Evolutionary conservation across 208 protist species (phyloP).

Genomic region (Leishmania tarentolae): DNA sequence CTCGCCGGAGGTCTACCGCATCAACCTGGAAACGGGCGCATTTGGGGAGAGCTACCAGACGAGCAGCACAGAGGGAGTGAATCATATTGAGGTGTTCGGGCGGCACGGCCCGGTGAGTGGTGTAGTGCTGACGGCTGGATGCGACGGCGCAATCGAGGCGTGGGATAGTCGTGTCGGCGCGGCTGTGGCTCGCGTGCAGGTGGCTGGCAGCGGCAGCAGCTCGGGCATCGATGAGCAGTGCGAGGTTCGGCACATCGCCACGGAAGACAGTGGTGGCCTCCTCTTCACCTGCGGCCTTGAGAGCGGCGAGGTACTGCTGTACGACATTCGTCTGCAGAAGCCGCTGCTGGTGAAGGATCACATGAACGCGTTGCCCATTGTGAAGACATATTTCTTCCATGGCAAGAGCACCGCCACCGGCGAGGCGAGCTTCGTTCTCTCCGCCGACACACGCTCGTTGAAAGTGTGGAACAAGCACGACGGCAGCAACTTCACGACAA

Average conservation of each 20-base stretch:
- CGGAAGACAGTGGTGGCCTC: conserved; percentile 74
- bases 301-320: conserved; percentile 82
- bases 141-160: conserved; percentile 78
- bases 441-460: conserved; percentile 90
- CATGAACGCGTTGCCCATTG: conserved; percentile 94
- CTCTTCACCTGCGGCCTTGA: conserved; percentile 82
- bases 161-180: conserved; percentile 73
- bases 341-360: conserved; percentile 96
- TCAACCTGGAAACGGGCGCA: conserved; percentile 82
- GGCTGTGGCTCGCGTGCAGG: conserved; percentile 52
- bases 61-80: conserved; percentile 48
- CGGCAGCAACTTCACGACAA: conserved; percentile 86
- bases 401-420: conserved; percentile 78
- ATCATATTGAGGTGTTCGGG: conserved; percentile 72
- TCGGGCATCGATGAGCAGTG: conserved; percentile 36
- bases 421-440: conserved; percentile 69
- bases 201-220: conserved; percentile 39
- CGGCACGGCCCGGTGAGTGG: conserved; percentile 59
- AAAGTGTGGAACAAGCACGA: conserved; percentile 94
- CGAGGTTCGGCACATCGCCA: conserved; percentile 72
- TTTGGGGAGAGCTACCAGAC: conserved; percentile 88
- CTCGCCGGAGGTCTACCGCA: conserved; percentile 76
- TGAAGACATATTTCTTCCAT: conserved; percentile 92
- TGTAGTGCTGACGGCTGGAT: conserved; percentile 66
- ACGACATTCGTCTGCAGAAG: conserved; percentile 86